Conservation (phyloP, 2,329 filamentous ascomycete genomes). For the Monosporascus sp. region DNA sequence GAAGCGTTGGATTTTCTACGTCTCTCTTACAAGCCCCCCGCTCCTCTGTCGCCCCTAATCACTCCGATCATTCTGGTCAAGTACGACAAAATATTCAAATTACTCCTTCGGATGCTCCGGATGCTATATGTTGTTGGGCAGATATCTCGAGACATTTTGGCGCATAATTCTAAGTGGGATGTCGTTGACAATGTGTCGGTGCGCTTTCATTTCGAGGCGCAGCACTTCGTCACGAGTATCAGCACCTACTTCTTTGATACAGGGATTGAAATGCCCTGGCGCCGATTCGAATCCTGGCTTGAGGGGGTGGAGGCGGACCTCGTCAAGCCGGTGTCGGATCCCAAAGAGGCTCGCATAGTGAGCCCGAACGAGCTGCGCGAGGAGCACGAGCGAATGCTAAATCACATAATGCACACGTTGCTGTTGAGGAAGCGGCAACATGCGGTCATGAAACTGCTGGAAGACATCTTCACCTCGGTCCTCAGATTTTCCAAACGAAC, state of each 20-base stretch:
- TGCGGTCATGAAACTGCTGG: slow-evolving; percentile 65
- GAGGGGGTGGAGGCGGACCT: slow-evolving; percentile 57
- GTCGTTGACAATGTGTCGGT: slow-evolving; percentile 37
- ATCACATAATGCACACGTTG: slow-evolving; percentile 68
- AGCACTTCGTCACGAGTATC: slow-evolving; percentile 71
- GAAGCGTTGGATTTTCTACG: slow-evolving; percentile 91
- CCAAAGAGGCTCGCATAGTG: slow-evolving; percentile 24
- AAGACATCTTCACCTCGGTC: slow-evolving; percentile 71
- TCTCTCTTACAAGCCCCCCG: slow-evolving; percentile 74
- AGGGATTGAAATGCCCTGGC: slow-evolving; percentile 71
- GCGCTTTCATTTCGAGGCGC: slow-evolving; percentile 69
- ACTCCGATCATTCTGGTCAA: slow-evolving; percentile 65
- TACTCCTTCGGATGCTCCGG: slow-evolving; percentile 70
- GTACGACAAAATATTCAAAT: slow-evolving; percentile 81
- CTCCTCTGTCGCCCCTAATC: slow-evolving; percentile 67
- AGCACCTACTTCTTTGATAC: slow-evolving; percentile 75
- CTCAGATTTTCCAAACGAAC: slow-evolving; percentile 60
- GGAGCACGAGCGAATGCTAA: slow-evolving; percentile 67
- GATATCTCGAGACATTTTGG: slow-evolving; percentile 54
- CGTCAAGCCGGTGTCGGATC: slow-evolving; percentile 31
- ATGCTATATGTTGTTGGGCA: slow-evolving; percentile 71
- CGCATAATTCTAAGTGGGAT: slow-evolving; percentile 29
- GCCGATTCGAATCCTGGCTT: slow-evolving; percentile 61
- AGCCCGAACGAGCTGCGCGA: slow-evolving; percentile 64
- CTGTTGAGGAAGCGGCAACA: slow-evolving; percentile 71